phyloP scores from a whole-genome alignment of 2,329 filamentous ascomycete genomes.

The Alternaria alternata region DNA sequence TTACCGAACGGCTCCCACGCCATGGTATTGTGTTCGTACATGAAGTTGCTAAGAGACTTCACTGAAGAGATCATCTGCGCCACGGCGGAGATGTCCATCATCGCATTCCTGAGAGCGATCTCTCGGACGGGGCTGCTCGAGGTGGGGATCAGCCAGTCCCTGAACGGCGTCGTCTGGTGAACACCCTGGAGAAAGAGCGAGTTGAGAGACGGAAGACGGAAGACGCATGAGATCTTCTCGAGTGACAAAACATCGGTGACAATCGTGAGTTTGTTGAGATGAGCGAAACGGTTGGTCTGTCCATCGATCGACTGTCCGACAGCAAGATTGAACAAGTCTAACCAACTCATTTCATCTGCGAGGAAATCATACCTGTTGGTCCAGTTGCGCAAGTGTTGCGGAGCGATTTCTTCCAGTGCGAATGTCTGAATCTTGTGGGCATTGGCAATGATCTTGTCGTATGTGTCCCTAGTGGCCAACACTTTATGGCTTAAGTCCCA shows the following conservation, averaged over 20 bases:
- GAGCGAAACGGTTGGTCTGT: constrained; percentile 3
- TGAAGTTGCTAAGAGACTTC: constrained; percentile 8
- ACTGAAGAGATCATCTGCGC: constrained; percentile 9
- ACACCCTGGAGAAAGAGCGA: not conserved
- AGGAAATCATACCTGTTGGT: not conserved
- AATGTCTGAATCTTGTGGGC: not conserved
- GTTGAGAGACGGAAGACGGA: constrained; percentile 10
- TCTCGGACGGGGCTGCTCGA: constrained; percentile 6
- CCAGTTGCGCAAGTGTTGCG: not conserved
- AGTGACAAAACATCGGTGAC: not conserved
- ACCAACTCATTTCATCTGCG: not conserved
- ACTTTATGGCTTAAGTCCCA: too few species aligned
- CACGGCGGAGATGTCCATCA: constrained; percentile 12
- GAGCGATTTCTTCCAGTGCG: not conserved
- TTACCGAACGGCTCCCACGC: constrained; percentile 12
- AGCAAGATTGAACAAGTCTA: constrained; percentile 4
- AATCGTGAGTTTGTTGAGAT: not conserved
- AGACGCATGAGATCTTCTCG: constrained; percentile 1
- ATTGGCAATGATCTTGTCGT: not conserved
- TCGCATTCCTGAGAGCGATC: not conserved
- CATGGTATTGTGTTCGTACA: not conserved
- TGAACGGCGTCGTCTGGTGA: constrained; percentile 2
- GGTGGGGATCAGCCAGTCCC: constrained; percentile 8
- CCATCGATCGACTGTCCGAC: not conserved
- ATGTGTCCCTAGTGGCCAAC: not conserved